Evolutionary conservation across 805 yeast genomes (phyloP).

Genomic region (Cyberlindnera maclurae): DNA sequence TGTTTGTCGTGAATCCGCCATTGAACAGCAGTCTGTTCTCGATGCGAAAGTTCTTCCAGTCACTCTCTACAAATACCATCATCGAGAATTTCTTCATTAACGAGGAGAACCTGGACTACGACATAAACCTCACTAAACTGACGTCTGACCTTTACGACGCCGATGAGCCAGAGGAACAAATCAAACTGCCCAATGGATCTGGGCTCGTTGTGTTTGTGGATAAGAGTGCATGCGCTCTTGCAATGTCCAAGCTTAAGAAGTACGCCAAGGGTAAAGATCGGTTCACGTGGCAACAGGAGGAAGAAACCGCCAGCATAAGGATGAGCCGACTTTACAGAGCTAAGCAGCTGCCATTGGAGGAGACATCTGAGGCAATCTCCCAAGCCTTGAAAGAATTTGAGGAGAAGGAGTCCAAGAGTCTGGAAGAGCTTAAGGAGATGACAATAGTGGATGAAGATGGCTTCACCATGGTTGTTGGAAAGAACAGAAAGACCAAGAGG

Average conservation of each 20-base stretch:
- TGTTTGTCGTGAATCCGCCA: slow-evolving; percentile 79
- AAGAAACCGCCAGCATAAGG: slow-evolving; percentile 30
- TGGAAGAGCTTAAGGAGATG: slow-evolving; percentile 47
- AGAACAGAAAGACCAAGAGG: slow-evolving; percentile 74
- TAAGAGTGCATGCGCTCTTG: slow-evolving; percentile 55
- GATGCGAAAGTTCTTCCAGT: slow-evolving; percentile 50
- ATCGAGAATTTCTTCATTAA: slow-evolving; percentile 43
- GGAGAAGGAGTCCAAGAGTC: slow-evolving; percentile 56
- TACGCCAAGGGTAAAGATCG: slow-evolving; percentile 31
- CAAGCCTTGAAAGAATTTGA: slow-evolving; percentile 62
- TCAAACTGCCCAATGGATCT: slow-evolving; percentile 63
- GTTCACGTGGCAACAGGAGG: slow-evolving; percentile 24
- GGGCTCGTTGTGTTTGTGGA: slow-evolving; percentile 73
- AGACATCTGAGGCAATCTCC: slow-evolving; percentile 47
- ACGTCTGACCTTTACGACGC: slow-evolving; percentile 47
- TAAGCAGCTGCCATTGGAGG: slow-evolving; percentile 39
- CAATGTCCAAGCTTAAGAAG: slow-evolving; percentile 56
- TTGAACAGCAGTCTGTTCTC: slow-evolving; percentile 44
- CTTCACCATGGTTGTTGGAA: slow-evolving; percentile 82
- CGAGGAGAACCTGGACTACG: slow-evolving; percentile 36
- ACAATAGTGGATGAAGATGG: slow-evolving; percentile 87
- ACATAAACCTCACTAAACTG: slow-evolving; percentile 47
- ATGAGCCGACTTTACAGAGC: slow-evolving; percentile 35
- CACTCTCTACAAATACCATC: slow-evolving; percentile 58
- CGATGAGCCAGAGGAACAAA: slow-evolving; percentile 19